Evolutionary conservation across 306 rosid genomes (phyloP), one percentile per base, ranked within the genome.

Genomic region (Betula pendula): DNA sequence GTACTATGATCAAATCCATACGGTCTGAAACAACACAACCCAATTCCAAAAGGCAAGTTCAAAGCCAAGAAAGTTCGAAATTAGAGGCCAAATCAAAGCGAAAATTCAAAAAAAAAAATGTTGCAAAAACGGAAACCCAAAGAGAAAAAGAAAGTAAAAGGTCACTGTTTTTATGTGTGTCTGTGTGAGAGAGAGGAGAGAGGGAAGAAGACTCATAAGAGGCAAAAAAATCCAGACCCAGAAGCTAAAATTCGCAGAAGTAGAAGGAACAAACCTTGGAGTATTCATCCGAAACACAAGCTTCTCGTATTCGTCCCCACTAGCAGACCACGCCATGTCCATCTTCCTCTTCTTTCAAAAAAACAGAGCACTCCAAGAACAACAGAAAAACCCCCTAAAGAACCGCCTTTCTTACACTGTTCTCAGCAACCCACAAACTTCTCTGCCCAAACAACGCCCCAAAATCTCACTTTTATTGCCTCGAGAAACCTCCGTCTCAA

Each of bases 201-300:
- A 6, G 53, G 53, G 53, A 19, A 6, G 53, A 17, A 17, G 6
- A 17, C 17, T 49, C 25, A 22, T 3, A 24, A 56, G 33, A 11
- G 16, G 33, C 22, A 38, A 33, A 17, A 17, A 63, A 25, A 12
- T 20, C 20, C 9, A 19, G 70, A 66, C 19, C 70, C 17, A 65
- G 70, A 65, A 44, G 11, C 70, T 53, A 3, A 4, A 74, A 40
- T 14, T 8, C 16, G 2, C n/a, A 17, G 65, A 40, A 70, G 76
- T 4, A 16, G 25, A 25, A 76, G 48, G 63, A 60, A 65, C 76
- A 38, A 79, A 95, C 98, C 98, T 90, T 19, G 99, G 99, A 10
- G 96, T 85, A 89, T 85, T 88, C 97, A 95, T 92, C 47, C 97
- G 80, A 55, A 85, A 81, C 6, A 95, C 68, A 33, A 95, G 98